Percentiles rank a stretch among this genome's conserved stretches.
Conservation (phyloP, 2,329 filamentous ascomycete genomes). For the Ceratocystis smalleyi region DNA sequence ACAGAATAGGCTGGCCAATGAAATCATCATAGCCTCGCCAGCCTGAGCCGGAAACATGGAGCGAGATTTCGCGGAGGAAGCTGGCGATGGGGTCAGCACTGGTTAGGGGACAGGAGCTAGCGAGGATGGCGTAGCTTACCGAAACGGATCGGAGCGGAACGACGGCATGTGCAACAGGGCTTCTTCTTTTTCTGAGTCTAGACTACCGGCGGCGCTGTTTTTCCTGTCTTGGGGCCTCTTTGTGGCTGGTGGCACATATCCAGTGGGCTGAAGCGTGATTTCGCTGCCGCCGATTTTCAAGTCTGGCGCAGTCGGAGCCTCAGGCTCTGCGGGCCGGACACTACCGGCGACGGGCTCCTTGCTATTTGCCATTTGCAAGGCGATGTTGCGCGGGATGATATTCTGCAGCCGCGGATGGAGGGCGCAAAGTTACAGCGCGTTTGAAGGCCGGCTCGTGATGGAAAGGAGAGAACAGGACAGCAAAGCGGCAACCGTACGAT, state of each 20-base stretch:
- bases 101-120: background rate
- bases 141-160: constrained; percentile 56
- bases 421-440: background rate
- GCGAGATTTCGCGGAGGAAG: constrained; percentile 82
- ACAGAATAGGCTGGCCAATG: constrained; percentile 87
- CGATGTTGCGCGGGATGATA: background rate
- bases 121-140: constrained; percentile 25
- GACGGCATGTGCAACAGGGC: constrained; percentile 71
- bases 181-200: constrained; percentile 42
- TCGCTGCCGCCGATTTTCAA: constrained; percentile 60
- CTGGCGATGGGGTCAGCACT: constrained; percentile 28
- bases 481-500: background rate
- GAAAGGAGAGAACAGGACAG: background rate
- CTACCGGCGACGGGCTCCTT: background rate
- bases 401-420: background rate
- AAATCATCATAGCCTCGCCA: constrained; percentile 90
- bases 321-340: constrained; percentile 11
- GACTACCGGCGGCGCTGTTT: constrained; percentile 17
- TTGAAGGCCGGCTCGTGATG: background rate
- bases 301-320: constrained; percentile 47
- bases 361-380: background rate
- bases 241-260: constrained; percentile 39
- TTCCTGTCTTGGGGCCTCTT: constrained; percentile 22
- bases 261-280: constrained; percentile 59
- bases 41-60: constrained; percentile 82